Evolutionary conservation across 176 grass and related monocot genomes (phyloP).

Genomic region (Guadua angustifolia): DNA sequence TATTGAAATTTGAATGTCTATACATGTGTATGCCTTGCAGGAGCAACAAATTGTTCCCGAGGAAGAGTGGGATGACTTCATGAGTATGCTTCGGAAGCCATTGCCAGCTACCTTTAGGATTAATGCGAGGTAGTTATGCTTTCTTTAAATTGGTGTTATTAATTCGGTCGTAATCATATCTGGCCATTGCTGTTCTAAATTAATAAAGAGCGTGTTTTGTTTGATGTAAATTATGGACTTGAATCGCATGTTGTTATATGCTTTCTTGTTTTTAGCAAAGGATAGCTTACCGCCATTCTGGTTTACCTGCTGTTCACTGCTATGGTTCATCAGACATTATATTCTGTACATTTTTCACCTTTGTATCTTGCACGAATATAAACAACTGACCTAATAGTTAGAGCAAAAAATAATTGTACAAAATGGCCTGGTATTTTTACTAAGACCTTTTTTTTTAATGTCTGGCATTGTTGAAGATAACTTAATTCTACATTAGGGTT

Average conservation of each 20-base stretch:
- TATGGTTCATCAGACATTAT: constrained; percentile 5
- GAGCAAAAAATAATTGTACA: not conserved
- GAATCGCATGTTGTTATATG: not conserved
- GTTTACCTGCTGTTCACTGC: not conserved
- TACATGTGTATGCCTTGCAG: constrained; percentile 45
- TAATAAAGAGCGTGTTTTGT: not conserved
- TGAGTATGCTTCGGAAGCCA: constrained; percentile 72
- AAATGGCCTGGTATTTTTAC: constrained; percentile 6
- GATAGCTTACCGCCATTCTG: not conserved
- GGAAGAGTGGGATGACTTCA: constrained; percentile 84
- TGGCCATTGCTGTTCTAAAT: not conserved
- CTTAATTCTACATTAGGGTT: constrained; percentile 26
- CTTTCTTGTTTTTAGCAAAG: not conserved
- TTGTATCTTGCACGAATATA: not conserved
- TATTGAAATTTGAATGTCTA: constrained; percentile 3
- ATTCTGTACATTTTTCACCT: not conserved
- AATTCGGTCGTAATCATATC: constrained; percentile 11
- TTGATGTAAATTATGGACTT: not conserved
- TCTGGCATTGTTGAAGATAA: not conserved
- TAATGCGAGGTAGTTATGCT: constrained; percentile 68
- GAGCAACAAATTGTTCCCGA: constrained; percentile 72
- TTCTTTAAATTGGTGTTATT: not conserved
- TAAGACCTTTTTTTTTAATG: not conserved
- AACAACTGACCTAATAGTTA: constrained; percentile 1
- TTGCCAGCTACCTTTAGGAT: constrained; percentile 89